A percentile compares a stretch with the other conserved stretches of the same genome.
phyloP scores from a whole-genome alignment of 305 asterid species.

The Caryopteris hybrid region DNA sequence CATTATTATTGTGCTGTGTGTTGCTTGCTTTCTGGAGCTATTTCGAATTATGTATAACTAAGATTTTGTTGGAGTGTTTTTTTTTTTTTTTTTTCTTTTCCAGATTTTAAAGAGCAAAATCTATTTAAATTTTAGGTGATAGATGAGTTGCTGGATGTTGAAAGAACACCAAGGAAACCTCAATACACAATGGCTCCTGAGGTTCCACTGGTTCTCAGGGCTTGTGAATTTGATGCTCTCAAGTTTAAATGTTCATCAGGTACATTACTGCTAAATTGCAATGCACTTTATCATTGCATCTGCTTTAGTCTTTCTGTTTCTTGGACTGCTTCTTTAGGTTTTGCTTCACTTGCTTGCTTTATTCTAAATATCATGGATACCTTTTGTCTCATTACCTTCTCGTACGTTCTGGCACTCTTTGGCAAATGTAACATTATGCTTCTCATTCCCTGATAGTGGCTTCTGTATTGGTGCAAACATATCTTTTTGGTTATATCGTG shows the following conservation, averaged over 20 bases:
- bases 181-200: slow-evolving; percentile 89
- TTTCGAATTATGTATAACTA: background rate
- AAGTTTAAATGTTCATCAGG: slow-evolving; percentile 81
- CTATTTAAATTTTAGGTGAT: slow-evolving; percentile 49
- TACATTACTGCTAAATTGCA: slow-evolving; percentile 23
- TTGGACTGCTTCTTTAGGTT: background rate
- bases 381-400: background rate
- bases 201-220: slow-evolving; percentile 86
- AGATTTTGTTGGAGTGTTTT: background rate
- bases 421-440: background rate
- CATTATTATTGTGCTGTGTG: background rate
- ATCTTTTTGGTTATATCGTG: background rate
- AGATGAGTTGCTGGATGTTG: slow-evolving; percentile 64
- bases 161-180: slow-evolving; percentile 81
- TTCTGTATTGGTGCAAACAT: slow-evolving; percentile 1
- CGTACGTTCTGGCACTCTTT: background rate
- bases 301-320: background rate
- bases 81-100: background rate
- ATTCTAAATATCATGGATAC: background rate
- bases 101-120: slow-evolving; percentile 3
- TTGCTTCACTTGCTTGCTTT: slow-evolving; percentile 1
- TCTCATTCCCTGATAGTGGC: background rate
- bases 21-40: slow-evolving; percentile 4
- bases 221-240: slow-evolving; percentile 88
- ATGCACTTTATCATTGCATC: background rate